Base-by-base conservation (phyloP, 345 rosid species). In the Leavenworthia alabamica region DNA sequence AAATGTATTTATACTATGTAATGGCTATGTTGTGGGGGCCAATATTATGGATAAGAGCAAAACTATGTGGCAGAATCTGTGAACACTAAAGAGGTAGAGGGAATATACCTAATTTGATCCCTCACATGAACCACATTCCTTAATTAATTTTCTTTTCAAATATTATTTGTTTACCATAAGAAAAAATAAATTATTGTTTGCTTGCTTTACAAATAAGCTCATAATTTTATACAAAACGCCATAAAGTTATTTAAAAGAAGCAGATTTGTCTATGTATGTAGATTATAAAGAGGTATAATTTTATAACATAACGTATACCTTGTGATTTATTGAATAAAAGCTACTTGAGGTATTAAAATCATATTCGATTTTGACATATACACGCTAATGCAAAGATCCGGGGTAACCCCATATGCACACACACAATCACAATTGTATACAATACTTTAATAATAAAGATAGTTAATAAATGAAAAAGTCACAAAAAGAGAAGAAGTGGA, bases 91-190 rank as follows among this genome's bases (percentile, higher is more conserved):
- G 59, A 31, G 59, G 24, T 58, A 5, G 9, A 22, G 4, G 23
- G 66, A 40, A 58, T 67, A 49, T 67, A 41, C 73, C 50, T 2
- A 40, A 40, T 5, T 41, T 24, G 60, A 59, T 68, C 64, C 66
- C 19, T 22, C 58, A 67, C 33, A 48, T 48, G 42, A 27, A 13
- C 57, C 72, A 39, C 65, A 36, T 40, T 57, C 16, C 15, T 22
- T 52, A 8, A 5, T 1, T 11, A 2, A 2, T 13, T 33, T 5
- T 27, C 9, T 8, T 64, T 39, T 14, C 49, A 36, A 56, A 9
- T 47, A 37, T 66, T 66, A 17, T 55, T 44, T 66, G 50, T 36
- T 36, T 36, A 36, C 14, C 40, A 12, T 12, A 36, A 36, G 6
- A 36, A 36, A 12, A 35, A 36, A 36, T 0, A 36, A 36, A 66